phyloP scores from a whole-genome alignment of 164 flowering plant species.

The Vitis vinifera region DNA sequence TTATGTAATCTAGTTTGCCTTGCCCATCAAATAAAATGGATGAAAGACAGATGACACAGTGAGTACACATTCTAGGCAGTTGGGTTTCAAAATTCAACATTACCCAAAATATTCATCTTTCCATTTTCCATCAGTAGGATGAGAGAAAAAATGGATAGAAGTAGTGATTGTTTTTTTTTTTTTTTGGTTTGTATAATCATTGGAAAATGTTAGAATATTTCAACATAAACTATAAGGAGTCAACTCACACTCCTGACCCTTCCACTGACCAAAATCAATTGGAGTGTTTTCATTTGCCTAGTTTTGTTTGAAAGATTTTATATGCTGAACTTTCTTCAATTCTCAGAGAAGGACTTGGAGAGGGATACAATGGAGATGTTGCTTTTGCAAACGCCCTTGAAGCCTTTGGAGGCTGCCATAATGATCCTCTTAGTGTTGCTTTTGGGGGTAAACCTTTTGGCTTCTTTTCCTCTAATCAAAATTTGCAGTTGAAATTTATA shows the following conservation, averaged over 20 bases:
- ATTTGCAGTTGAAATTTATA: background rate
- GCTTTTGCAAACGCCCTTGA: slow-evolving; percentile 93
- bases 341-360: slow-evolving; percentile 96
- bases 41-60: no score
- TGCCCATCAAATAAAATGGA: no score
- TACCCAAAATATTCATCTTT: no score
- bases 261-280: background rate
- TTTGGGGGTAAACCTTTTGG: slow-evolving; percentile 73
- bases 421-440: slow-evolving; percentile 92
- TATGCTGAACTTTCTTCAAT: no score
- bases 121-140: no score
- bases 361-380: slow-evolving; percentile 88
- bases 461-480: no score
- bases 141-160: no score
- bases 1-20: no score
- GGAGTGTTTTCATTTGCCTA: background rate
- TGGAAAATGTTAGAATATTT: background rate
- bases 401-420: slow-evolving; percentile 92
- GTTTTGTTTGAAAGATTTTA: slow-evolving; percentile 6
- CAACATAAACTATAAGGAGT: background rate
- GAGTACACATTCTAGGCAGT: no score
- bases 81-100: no score
- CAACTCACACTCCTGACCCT: background rate
- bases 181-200: background rate
- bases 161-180: no score